These are phyloP conservation scores for Rhizophagus prolifer DNA, from an alignment of 192 early-diverging fungal genomes.

Conservation along the genomic window DNA sequence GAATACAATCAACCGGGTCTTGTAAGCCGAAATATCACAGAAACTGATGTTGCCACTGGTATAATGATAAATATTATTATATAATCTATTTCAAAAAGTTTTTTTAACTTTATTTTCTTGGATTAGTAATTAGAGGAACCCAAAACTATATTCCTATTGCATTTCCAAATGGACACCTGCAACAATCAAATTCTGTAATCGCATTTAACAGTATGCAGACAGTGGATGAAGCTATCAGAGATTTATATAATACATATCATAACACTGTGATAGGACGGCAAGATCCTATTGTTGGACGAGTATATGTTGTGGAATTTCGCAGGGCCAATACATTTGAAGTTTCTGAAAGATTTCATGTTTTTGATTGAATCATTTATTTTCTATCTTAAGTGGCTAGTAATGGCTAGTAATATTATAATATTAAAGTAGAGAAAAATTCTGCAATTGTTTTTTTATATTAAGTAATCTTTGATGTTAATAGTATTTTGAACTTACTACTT, in stretches of 20 bases:
- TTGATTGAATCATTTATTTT: not conserved
- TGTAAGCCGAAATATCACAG: conserved; percentile 1
- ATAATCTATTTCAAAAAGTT: conserved; percentile 1
- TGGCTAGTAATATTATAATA: too few species aligned
- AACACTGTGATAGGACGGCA: not conserved
- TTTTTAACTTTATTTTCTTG: not conserved
- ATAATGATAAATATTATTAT: conserved; percentile 14
- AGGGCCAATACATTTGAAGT: not conserved
- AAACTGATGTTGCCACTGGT: not conserved
- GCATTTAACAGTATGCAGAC: not conserved
- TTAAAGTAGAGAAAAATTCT: too few species aligned
- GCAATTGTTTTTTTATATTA: too few species aligned
- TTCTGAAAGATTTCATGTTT: not conserved
- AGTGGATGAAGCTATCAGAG: not conserved
- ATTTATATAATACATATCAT: not conserved
- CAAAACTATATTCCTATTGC: not conserved
- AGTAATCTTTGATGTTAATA: not conserved
- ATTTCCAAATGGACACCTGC: not conserved
- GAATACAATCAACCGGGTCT: conserved; percentile 22
- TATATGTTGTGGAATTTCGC: not conserved
- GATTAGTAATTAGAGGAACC: conserved; percentile 4
- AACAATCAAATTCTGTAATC: conserved; percentile 12
- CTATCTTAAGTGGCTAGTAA: too few species aligned
- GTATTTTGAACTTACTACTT: too few species aligned
- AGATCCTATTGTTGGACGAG: conserved; percentile 7